Base-by-base conservation (phyloP, 2,329 filamentous ascomycete genomes). In the Ophiocordyceps camponoti-floridani region DNA sequence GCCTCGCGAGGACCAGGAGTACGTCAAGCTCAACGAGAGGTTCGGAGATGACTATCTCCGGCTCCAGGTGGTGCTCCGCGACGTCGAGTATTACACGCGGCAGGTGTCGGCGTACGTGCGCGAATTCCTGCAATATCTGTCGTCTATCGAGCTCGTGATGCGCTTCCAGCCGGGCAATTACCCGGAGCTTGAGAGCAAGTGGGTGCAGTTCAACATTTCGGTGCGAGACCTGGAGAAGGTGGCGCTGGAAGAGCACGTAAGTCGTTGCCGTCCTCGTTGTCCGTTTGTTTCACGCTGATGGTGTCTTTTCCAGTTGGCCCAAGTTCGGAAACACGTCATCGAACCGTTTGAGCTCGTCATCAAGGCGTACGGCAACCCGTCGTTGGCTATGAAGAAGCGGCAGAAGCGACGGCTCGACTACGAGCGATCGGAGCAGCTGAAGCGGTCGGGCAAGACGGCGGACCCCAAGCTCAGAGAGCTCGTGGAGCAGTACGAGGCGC, bases 11-110 rank as follows among this genome's bases (percentile, higher is more conserved):
- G 91, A 98, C 59, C 71, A 79, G 6, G 79, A 79, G 14, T 98
- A 94, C 59, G 73, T 81, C 47, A 79, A 82, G 50, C 67, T 91
- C 27, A 79, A 88, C 48, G 84, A 94, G 56, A 85, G 79, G 54
- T 96, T 94, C 55, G 82, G 84, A 30, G 86, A 94, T 49, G 88
- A 95, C 58, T 95, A 87, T 60, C 80, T 95, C 49, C 82, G 89
- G 48, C 67, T 96, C 27, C 89, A 96, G 57, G 83, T 98, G 37
- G 85, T 95, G 40, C 78, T 93, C 55, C 79, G 88, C 47, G 91
- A 96, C 58, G 82, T 94, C n/a, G 86, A 95, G 56, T 86, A 81
- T 54, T 96, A 96, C 60, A 80, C 86, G 4, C 75, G 82, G n/a
- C 80, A 88, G 46, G 77, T 85, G 4, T 77, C 82, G 9, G 75